Base-by-base conservation (phyloP, 2,329 filamentous ascomycete species). In the Sporothrix inflata region DNA sequence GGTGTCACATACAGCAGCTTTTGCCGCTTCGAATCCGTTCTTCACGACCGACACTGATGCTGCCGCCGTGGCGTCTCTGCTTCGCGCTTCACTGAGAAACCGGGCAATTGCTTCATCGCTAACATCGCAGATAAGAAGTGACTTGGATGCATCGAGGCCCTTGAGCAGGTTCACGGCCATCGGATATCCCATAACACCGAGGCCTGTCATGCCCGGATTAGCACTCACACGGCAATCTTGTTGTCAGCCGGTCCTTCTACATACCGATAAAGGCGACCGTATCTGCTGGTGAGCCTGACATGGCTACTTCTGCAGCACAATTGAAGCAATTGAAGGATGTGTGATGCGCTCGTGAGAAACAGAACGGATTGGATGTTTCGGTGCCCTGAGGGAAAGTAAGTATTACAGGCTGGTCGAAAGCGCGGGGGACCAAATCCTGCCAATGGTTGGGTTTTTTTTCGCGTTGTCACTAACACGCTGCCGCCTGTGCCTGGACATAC, bases 221-320 rank as follows among this genome's bases (percentile, higher is more conserved):
- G 24, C 45, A 49, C 47, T 19, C 16, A n/a, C 7, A n/a, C n/a
- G 16, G 47, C 19, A 5, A 4, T n/a, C 12, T 21, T 51, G 16
- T 51, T 51, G 7, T 4, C 4, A 16, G 47, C 6, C 47, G 6
- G 16, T 55, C 21, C 21, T 55, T 30, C 11, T 34, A 55, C 51
- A 27, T 55, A 55, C 51, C 63, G 8, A 66, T 66, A 30, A 66
- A 66, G 63, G 63, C 40, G 30, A 66, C 11, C n/a, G 63, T 66
- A n/a, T 66, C 21, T 47, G 21, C 3, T 5, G 42, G 63, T 11
- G 40, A 30, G 40, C n/a, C 21, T 16, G 63, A 7, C 63, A 66
- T 66, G 42, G 27, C 6, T n/a, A 57, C 30, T 11, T 14, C 11
- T 30, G 16, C 9, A 45, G 42, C 42, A 16, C 2, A 12, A 7